These are phyloP conservation scores for Coniferiporia weirii DNA, from an alignment of 1,284 basidiomycete genomes.

Conservation along the genomic window DNA sequence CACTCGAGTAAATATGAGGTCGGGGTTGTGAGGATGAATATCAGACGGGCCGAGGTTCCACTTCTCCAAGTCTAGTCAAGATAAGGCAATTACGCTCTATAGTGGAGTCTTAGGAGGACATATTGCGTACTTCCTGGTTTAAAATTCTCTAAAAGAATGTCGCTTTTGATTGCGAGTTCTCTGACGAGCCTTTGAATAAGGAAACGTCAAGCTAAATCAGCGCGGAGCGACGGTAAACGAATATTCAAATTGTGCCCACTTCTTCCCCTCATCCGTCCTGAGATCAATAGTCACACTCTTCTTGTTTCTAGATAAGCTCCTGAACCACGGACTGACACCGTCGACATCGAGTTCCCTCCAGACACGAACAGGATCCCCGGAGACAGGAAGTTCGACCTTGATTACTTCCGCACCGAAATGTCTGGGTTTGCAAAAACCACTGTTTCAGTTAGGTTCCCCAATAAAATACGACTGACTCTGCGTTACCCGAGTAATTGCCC, in stretches of 20 bases:
- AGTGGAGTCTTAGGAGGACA: not conserved
- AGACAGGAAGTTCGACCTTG: conserved; percentile 58
- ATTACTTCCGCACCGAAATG: conserved; percentile 70
- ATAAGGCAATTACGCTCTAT: conserved; percentile 6
- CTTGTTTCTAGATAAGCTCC: conserved; percentile 65
- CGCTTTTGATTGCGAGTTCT: conserved; percentile 51
- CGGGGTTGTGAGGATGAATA: conserved; percentile 53
- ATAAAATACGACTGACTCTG: conserved; percentile 11
- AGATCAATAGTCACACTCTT: conserved; percentile 66
- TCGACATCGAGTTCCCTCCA: conserved; percentile 68
- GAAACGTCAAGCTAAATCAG: not conserved
- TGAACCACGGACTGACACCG: conserved; percentile 67
- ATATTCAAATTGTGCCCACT: conserved; percentile 33
- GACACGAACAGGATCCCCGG: conserved; percentile 62
- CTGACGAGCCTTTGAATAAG: conserved; percentile 48
- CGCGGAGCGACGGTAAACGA: not conserved
- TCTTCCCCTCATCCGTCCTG: conserved; percentile 53
- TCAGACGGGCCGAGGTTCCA: conserved; percentile 57
- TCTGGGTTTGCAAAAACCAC: conserved; percentile 28
- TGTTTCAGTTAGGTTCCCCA: not conserved
- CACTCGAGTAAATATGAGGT: conserved; percentile 65
- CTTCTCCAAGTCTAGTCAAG: conserved; percentile 52
- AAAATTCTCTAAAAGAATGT: conserved; percentile 67
- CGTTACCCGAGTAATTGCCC: conserved; percentile 61
- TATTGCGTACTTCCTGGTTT: conserved; percentile 58